Evolutionary conservation across 495 filamentous ascomycete genomes (phyloP).

Genomic region (Aspergillus biplanus): DNA sequence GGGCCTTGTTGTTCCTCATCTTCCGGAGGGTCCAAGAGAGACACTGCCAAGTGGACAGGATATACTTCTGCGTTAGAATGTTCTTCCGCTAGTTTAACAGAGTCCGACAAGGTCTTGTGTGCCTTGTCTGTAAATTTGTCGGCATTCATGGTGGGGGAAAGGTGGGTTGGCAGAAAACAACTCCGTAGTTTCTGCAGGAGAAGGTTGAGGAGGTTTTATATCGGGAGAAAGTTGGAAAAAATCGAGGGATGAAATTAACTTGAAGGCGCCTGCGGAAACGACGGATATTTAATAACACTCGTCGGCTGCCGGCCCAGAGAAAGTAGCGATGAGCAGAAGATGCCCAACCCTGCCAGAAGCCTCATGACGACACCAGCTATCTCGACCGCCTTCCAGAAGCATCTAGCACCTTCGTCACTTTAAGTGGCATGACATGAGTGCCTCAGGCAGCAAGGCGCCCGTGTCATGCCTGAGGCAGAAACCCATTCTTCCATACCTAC

Average conservation of each 20-base stretch:
- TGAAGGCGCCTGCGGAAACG: not conserved
- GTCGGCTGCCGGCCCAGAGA: not conserved
- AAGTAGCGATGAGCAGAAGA: conserved; percentile 32
- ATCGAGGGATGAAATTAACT: not conserved
- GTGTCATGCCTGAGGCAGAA: not conserved
- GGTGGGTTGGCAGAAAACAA: conserved; percentile 8
- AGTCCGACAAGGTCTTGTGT: conserved; percentile 83
- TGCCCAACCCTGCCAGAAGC: conserved; percentile 21
- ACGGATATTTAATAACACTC: conserved; percentile 10
- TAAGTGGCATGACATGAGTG: not conserved
- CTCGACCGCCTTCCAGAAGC: conserved; percentile 52
- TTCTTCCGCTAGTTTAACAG: conserved; percentile 78
- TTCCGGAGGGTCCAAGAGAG: conserved; percentile 80
- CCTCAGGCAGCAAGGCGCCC: not conserved
- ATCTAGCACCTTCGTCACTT: conserved; percentile 1
- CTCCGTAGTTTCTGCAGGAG: conserved; percentile 11
- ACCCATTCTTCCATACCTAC: not conserved
- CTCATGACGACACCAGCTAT: conserved; percentile 38
- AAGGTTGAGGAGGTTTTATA: conserved; percentile 4
- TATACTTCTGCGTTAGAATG: conserved; percentile 88
- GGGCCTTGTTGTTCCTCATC: conserved; percentile 79
- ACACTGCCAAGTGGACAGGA: conserved; percentile 85
- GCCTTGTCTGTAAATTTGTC: conserved; percentile 88
- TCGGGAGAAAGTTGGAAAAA: conserved; percentile 7
- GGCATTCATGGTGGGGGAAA: conserved; percentile 41